Percentiles rank a stretch among this genome's conserved stretches.
Evolutionary conservation across 139 green algal species (phyloP).

Genomic region (Nannochloris sp.): DNA sequence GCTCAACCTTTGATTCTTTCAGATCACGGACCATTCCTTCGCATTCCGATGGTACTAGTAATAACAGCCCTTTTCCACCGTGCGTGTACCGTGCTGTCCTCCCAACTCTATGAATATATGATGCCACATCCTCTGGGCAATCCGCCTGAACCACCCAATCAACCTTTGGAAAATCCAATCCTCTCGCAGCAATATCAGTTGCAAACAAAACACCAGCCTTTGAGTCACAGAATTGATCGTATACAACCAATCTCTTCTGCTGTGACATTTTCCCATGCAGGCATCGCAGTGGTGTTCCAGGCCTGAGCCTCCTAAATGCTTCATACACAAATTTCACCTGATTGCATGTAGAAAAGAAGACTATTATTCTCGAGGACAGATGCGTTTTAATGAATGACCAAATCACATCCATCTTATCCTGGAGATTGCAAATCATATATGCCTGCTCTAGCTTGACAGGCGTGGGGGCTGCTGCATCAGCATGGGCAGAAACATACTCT

Average conservation of each 20-base stretch:
- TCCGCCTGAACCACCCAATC: conserved; percentile 99
- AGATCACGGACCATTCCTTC: conserved; percentile 53
- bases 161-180: conserved; percentile 88
- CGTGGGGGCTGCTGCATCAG: conserved; percentile 70
- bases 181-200: conserved; percentile 93
- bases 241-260: conserved; percentile 73
- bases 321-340: conserved; percentile 93
- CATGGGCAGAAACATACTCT: conserved; percentile 90
- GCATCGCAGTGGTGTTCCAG: conserved; percentile 73
- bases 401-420: conserved; percentile 85
- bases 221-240: conserved; percentile 74
- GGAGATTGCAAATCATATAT: conserved; percentile 56
- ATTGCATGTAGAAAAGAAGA: conserved; percentile 97
- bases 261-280: conserved; percentile 97
- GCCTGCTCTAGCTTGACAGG: conserved; percentile 84
- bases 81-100: conserved; percentile 64
- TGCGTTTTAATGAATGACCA: conserved; percentile 95
- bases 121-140: conserved; percentile 84
- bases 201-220: conserved; percentile 81
- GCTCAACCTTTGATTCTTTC: conserved; percentile 65
- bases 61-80: conserved; percentile 60
- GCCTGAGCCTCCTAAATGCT: conserved; percentile 79
- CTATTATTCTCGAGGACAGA: conserved; percentile 58
- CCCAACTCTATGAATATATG: conserved; percentile 93
- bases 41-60: conserved; percentile 64